Conservation (phyloP, 192 early-diverging fungal genomes). For the Backusella sp. region DNA sequence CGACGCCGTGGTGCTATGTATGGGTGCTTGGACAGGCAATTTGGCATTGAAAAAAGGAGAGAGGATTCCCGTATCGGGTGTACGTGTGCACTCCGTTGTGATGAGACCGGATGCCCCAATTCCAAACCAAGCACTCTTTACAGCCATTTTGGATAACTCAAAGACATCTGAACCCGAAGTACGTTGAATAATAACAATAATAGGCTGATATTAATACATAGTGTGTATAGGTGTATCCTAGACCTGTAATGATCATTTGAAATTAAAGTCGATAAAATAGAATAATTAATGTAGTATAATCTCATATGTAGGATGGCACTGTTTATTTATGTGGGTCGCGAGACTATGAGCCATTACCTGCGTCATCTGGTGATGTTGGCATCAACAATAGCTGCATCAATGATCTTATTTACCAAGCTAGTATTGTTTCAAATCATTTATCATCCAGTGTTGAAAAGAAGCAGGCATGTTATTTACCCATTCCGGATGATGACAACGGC, state of each 20-base stretch:
- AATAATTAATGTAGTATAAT: background rate
- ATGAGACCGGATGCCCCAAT: slow-evolving; percentile 16
- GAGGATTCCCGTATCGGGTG: slow-evolving; percentile 33
- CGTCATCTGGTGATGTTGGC: slow-evolving; percentile 21
- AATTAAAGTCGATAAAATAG: too few species aligned
- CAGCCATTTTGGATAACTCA: slow-evolving; percentile 22
- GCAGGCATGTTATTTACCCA: slow-evolving; percentile 48
- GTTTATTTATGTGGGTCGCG: slow-evolving; percentile 45
- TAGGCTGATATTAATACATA: background rate
- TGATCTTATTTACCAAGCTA: slow-evolving; percentile 17
- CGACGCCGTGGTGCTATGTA: slow-evolving; percentile 39
- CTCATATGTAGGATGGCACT: slow-evolving; percentile 33
- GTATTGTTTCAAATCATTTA: slow-evolving; percentile 28
- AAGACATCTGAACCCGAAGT: slow-evolving; percentile 41
- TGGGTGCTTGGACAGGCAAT: slow-evolving; percentile 45
- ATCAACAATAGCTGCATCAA: slow-evolving; percentile 21
- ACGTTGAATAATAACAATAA: background rate
- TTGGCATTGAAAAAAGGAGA: slow-evolving; percentile 18
- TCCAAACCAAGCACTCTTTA: slow-evolving; percentile 39
- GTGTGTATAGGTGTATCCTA: background rate
- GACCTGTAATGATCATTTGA: background rate
- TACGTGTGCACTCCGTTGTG: slow-evolving; percentile 42
- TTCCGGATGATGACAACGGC: slow-evolving; percentile 23
- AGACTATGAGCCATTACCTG: slow-evolving; percentile 33
- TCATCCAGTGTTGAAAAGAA: slow-evolving; percentile 11